Evolutionary conservation across 345 rosid species (phyloP).

Genomic region (Acer negundo): DNA sequence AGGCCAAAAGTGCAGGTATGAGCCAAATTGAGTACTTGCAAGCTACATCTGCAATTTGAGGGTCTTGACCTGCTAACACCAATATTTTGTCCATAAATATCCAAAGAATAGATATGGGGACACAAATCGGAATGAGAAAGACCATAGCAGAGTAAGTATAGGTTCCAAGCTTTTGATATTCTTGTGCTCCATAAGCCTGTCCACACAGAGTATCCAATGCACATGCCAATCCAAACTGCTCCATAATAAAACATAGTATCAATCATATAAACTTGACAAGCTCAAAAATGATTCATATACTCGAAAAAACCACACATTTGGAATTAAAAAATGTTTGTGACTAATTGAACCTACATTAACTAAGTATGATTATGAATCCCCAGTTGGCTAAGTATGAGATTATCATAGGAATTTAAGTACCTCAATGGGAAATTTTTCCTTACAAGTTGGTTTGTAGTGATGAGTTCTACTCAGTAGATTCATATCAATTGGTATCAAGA

Average conservation of each 20-base stretch:
- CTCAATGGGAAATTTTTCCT: too few species aligned
- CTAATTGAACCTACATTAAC: neutral
- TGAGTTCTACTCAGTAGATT: too few species aligned
- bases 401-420: too few species aligned
- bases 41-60: constrained; percentile 41
- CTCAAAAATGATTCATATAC: neutral
- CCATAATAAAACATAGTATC: neutral
- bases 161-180: constrained; percentile 42
- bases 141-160: constrained; percentile 42
- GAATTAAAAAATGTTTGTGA: too few species aligned
- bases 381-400: too few species aligned
- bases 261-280: neutral
- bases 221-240: constrained; percentile 54
- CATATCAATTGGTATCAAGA: too few species aligned
- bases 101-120: constrained; percentile 45
- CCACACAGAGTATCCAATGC: constrained; percentile 67
- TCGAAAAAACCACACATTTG: neutral
- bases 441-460: too few species aligned
- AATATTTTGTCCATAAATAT: constrained; percentile 48
- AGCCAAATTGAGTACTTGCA: constrained; percentile 44
- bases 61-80: constrained; percentile 41
- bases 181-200: constrained; percentile 67
- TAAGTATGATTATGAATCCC: neutral
- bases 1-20: constrained; percentile 48
- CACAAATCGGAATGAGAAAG: constrained; percentile 34